Evolutionary conservation across 768 basidiomycete genomes (phyloP).

Genomic region (Paxillus involutus): DNA sequence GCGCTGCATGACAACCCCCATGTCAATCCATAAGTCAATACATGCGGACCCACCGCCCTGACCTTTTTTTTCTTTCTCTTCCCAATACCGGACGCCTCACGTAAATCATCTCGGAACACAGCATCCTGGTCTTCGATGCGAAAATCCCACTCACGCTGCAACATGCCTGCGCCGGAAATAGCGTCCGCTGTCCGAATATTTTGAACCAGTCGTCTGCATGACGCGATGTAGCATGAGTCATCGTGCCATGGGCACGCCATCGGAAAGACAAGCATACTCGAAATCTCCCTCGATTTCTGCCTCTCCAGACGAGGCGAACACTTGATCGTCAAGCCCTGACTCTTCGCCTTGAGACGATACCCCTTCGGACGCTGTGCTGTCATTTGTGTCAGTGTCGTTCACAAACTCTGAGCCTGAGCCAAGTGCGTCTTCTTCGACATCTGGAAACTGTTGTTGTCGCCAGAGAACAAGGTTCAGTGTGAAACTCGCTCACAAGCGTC

Average conservation of each 20-base stretch:
- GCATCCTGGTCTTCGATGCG: constrained; percentile 65
- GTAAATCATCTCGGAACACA: constrained; percentile 72
- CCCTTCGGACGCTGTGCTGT: not conserved
- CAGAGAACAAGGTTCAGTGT: not conserved
- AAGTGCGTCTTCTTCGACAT: not conserved
- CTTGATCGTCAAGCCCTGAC: constrained; percentile 38
- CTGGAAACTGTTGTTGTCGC: not conserved
- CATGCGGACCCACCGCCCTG: not conserved
- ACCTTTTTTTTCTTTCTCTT: constrained; percentile 48
- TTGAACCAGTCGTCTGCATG: constrained; percentile 61
- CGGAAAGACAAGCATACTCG: constrained; percentile 36
- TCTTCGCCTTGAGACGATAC: constrained; percentile 17
- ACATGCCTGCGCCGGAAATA: constrained; percentile 40
- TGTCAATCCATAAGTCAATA: not conserved
- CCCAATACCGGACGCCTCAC: constrained; percentile 74
- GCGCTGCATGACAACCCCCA: constrained; percentile 11
- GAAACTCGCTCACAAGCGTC: constrained; percentile 18
- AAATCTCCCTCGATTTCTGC: constrained; percentile 57
- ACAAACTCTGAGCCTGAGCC: constrained; percentile 2
- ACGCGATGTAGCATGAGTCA: not conserved
- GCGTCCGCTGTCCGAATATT: constrained; percentile 58
- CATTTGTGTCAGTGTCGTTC: not conserved
- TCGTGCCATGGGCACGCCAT: not conserved
- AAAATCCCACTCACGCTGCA: constrained; percentile 75
- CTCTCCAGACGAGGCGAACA: constrained; percentile 22